A percentile compares a stretch with the other conserved stretches of the same genome.
These are phyloP conservation scores for Phaeotremella fagi DNA, from an alignment of 768 basidiomycete species.

Conservation along the genomic window DNA sequence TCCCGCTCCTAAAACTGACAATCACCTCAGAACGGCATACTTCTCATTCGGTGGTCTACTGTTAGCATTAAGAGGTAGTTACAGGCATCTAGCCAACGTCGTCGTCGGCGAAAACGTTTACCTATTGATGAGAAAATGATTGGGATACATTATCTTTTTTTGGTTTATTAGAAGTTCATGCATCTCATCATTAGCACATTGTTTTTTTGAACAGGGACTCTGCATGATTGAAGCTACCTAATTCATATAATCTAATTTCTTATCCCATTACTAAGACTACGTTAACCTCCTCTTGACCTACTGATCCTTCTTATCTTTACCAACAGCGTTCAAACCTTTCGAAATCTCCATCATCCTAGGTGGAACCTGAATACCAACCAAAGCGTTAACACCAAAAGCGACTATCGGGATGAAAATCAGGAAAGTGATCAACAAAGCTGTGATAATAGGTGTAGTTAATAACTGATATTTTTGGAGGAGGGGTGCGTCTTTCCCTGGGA, in stretches of 20 bases:
- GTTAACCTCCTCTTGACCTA: too few species aligned
- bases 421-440: conserved; percentile 37
- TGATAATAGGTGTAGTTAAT: conserved; percentile 44
- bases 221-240: too few species aligned
- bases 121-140: conserved; percentile 67
- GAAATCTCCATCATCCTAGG: conserved; percentile 46
- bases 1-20: conserved; percentile 2
- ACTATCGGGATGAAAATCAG: conserved; percentile 41
- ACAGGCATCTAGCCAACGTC: conserved; percentile 83
- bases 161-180: neutral
- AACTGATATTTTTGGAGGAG: conserved; percentile 37
- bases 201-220: too few species aligned
- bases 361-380: conserved; percentile 45
- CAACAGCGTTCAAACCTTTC: conserved; percentile 27
- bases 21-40: conserved; percentile 71
- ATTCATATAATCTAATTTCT: too few species aligned
- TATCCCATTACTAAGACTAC: too few species aligned
- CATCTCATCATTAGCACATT: neutral
- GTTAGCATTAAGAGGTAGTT: conserved; percentile 87
- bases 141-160: neutral
- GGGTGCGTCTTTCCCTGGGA: conserved; percentile 26
- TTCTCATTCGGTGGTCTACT: conserved; percentile 93
- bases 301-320: conserved; percentile 45
- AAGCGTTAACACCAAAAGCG: conserved; percentile 29
- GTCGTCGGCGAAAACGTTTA: conserved; percentile 92